Evolutionary conservation across 1,284 basidiomycete genomes (phyloP), one percentile per base, ranked within the genome.

Genomic region (Leccinum huronense): DNA sequence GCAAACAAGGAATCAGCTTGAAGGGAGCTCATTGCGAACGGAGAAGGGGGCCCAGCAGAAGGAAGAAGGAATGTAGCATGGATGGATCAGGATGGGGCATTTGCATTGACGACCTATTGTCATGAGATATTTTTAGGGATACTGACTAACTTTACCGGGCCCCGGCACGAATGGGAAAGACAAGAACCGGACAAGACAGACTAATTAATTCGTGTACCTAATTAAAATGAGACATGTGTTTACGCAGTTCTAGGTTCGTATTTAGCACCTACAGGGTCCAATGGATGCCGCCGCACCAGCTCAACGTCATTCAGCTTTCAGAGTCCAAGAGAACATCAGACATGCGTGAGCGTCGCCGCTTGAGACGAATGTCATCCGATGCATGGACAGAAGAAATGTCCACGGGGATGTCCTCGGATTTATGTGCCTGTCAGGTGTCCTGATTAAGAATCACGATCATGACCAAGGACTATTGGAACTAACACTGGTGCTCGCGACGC

Each of bases 1-100:
- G 78, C 71, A 74, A 90, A 90, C 31, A 89, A 75, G 31, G 76
- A 80, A n/a, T 75, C 68, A 10, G 75, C 66, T 59, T 80, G 72
- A 38, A 83, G 76, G 13, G 80, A 77, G 66, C 69, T 73, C 81
- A 82, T 84, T 16, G 9, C 33, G 30, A 33, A 48, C 19, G 11
- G 42, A 14, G 36, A 54, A 45, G 42, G 40, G 16, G 40, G 55
- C 23, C 36, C 42, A 57, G 53, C 33, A 23, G 30, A 54, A 34
- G 55, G 40, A 34, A 31, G 23, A 48, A 10, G 54, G 48, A 45
- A 58, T 31, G 16, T 16, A 13, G 45, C 45, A 54, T 54, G 27
- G 11, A 19, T 19, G 45, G 19, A 23, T 51, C 48, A 23, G 45
- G 48, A 51, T 48, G 45, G 6, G 45, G 45, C 45, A 51, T 51